These are phyloP conservation scores for Morella rubra DNA, from an alignment of 306 rosid genomes.

Conservation along the genomic window DNA sequence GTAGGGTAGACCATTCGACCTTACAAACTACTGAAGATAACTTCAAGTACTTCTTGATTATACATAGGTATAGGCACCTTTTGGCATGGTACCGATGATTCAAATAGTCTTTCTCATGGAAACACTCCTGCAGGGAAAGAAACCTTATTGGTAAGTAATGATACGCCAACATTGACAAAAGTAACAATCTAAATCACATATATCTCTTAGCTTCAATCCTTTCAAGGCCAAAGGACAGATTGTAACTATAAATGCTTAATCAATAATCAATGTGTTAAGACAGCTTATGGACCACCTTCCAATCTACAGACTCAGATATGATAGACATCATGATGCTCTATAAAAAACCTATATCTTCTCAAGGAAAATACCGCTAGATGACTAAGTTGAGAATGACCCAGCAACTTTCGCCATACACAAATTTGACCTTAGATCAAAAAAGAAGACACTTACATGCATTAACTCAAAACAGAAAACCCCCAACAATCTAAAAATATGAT, in stretches of 20 bases:
- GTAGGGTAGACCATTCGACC: constrained; percentile 86
- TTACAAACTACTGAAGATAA: constrained; percentile 50
- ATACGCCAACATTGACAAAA: background rate
- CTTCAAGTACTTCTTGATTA: constrained; percentile 66
- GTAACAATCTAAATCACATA: background rate
- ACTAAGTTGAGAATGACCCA: background rate
- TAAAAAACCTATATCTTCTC: background rate
- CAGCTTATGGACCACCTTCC: background rate
- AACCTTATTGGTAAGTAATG: constrained; percentile 4
- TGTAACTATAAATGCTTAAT: background rate
- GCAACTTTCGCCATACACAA: background rate
- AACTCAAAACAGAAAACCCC: too few species aligned
- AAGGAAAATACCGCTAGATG: constrained; percentile 1
- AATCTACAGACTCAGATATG: background rate
- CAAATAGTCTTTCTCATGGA: constrained; percentile 89
- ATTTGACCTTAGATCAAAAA: background rate
- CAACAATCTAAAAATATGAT: too few species aligned
- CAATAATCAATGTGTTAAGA: background rate
- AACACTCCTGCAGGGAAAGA: constrained; percentile 64
- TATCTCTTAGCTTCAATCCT: background rate
- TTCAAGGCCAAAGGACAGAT: background rate
- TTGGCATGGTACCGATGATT: constrained; percentile 85
- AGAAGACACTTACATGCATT: background rate
- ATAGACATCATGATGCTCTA: background rate
- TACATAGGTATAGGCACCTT: constrained; percentile 80